A percentile compares a stretch with the other conserved stretches of the same genome.
Conservation (phyloP, 2,329 filamentous ascomycete species). For the Alternaria ventricosa region DNA sequence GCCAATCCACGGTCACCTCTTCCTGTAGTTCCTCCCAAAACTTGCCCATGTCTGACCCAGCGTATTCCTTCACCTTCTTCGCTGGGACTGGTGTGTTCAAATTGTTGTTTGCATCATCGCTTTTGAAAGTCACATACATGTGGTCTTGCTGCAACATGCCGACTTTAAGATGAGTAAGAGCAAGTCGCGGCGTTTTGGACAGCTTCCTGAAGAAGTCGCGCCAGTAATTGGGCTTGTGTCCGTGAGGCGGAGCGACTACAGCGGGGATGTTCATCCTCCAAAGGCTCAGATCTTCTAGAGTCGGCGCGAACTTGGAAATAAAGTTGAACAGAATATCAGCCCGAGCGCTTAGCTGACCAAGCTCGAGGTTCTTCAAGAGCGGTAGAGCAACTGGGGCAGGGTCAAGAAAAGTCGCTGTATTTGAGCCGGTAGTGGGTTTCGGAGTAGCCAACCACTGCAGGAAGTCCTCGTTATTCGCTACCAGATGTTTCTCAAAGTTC, state of each 20-base stretch:
- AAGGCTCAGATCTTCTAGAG: constrained; percentile 55
- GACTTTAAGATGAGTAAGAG: constrained; percentile 22
- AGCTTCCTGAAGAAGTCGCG: constrained; percentile 22
- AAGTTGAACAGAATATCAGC: constrained; percentile 16
- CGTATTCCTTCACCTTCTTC: constrained; percentile 14
- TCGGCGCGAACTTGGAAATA: constrained; percentile 52
- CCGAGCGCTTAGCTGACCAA: constrained; percentile 26
- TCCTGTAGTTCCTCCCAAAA: constrained; percentile 18
- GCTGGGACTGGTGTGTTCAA: neutral
- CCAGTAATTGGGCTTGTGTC: constrained; percentile 28
- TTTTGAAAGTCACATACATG: constrained; percentile 19
- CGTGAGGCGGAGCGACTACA: neutral
- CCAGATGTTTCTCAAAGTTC: constrained; percentile 51
- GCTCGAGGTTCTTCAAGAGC: constrained; percentile 26
- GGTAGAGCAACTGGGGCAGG: constrained; percentile 20
- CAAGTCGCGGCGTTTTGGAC: constrained; percentile 10
- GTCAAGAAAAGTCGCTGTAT: neutral
- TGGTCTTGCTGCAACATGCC: constrained; percentile 25
- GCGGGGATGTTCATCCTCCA: constrained; percentile 51
- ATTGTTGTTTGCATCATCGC: neutral
- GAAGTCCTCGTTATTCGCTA: constrained; percentile 36
- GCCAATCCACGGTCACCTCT: constrained; percentile 25
- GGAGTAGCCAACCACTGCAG: constrained; percentile 47
- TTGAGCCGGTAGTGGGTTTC: neutral
- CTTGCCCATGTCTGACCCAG: constrained; percentile 19